Conservation (phyloP, 2,329 filamentous ascomycete species). For the Verticillium nubilum region DNA sequence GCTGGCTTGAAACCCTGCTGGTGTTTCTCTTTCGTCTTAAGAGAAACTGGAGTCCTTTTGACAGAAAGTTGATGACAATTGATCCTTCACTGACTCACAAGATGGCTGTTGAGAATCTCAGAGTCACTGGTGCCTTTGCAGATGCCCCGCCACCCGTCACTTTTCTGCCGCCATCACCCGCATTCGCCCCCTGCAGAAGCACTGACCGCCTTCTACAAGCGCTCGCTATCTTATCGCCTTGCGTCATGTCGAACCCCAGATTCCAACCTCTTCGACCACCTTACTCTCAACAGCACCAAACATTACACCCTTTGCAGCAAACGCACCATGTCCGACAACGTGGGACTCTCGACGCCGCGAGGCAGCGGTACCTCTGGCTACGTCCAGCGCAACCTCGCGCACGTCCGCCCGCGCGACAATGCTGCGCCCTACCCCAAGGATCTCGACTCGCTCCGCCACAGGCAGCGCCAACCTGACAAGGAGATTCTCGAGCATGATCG, state of each 20-base stretch:
- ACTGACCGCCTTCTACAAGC: neutral
- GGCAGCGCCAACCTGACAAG: constrained; percentile 79
- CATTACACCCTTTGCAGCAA: neutral
- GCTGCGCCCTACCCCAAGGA: constrained; percentile 72
- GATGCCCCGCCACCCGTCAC: constrained; percentile 1
- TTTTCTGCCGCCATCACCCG: neutral
- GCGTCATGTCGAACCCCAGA: neutral
- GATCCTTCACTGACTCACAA: neutral
- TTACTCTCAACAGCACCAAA: neutral
- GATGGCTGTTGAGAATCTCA: constrained; percentile 1
- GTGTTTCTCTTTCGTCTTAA: neutral
- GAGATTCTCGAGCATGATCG: constrained; percentile 93
- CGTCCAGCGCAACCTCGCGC: constrained; percentile 90
- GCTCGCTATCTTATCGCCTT: neutral
- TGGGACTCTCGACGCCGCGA: constrained; percentile 88
- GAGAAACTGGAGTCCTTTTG: neutral
- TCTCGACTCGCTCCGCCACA: constrained; percentile 64
- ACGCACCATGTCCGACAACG: constrained; percentile 81
- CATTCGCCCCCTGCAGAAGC: neutral
- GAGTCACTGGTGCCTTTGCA: neutral
- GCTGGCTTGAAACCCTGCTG: too few species aligned
- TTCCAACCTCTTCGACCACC: neutral
- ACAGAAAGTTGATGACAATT: neutral
- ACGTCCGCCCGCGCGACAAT: constrained; percentile 78
- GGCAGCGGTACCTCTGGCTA: constrained; percentile 96